Evolutionary conservation across 2,329 filamentous ascomycete genomes (phyloP).

Genomic region (Aureobasidium mangrovei): DNA sequence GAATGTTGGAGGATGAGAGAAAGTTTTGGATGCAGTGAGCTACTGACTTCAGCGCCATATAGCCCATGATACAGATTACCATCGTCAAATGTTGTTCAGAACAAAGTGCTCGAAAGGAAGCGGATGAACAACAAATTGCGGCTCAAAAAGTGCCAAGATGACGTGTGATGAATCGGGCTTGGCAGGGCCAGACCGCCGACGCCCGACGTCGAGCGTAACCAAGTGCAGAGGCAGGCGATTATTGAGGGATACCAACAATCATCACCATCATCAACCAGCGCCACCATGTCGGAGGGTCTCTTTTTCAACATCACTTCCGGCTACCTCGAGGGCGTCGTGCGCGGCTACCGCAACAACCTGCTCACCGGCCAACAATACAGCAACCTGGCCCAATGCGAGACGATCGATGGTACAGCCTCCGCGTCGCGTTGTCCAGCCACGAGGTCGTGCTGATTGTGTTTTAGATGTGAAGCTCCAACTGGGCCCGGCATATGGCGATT

Average conservation of each 20-base stretch:
- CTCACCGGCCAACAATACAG: conserved; percentile 84
- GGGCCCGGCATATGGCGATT: conserved; percentile 92
- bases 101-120: too few relatives aligned
- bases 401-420: conserved; percentile 60
- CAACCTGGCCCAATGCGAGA: conserved; percentile 97
- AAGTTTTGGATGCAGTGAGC: conserved; percentile 21
- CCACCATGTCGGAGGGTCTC: conserved; percentile 34
- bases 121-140: not conserved
- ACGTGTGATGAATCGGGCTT: conserved; percentile 6
- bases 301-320: conserved; percentile 48
- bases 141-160: conserved; percentile 1
- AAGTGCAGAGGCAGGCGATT: not conserved
- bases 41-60: too few relatives aligned
- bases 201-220: conserved; percentile 3
- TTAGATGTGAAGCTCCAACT: conserved; percentile 96
- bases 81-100: too few relatives aligned
- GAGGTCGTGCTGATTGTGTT: conserved; percentile 12
- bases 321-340: conserved; percentile 95
- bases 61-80: too few relatives aligned
- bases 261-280: not conserved
- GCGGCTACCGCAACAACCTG: conserved; percentile 90
- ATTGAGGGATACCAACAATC: not conserved
- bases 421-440: conserved; percentile 1
- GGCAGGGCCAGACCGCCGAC: not conserved
- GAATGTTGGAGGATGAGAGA: conserved; percentile 25